Percentiles rank a stretch among this genome's conserved stretches.
Conservation (phyloP, 2,329 filamentous ascomycete genomes). For the Colletotrichum ledebouriae region DNA sequence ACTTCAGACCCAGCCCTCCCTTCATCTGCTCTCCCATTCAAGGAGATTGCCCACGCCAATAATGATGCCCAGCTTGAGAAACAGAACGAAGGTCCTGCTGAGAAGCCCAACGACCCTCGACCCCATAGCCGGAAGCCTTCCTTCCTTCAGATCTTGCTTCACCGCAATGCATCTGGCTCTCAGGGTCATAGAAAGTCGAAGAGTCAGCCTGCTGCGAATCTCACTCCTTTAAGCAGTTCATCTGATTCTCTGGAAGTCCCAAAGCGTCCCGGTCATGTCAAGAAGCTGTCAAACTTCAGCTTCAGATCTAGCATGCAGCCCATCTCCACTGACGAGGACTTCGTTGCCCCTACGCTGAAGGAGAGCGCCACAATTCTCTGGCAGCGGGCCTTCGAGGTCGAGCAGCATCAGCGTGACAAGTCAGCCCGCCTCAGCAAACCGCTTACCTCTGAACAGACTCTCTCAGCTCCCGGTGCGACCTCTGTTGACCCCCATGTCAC, state of each 20-base stretch:
- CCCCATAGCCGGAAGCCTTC: conserved; percentile 21
- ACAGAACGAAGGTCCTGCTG: background rate
- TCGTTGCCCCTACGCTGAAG: conserved; percentile 36
- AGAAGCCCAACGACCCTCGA: background rate
- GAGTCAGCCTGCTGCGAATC: conserved; percentile 31
- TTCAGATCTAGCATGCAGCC: conserved; percentile 39
- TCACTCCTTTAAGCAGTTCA: background rate
- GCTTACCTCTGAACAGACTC: conserved; percentile 34
- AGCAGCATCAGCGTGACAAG: conserved; percentile 40
- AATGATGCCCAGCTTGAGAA: background rate
- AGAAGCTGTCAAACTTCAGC: conserved; percentile 42
- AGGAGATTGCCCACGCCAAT: background rate
- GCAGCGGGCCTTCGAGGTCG: conserved; percentile 47
- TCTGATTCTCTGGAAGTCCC: conserved; percentile 9
- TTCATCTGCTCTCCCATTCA: background rate
- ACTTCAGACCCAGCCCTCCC: background rate
- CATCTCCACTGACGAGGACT: conserved; percentile 3
- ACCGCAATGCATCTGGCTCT: conserved; percentile 6
- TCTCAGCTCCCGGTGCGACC: background rate
- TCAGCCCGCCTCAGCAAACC: background rate
- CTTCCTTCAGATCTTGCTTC: conserved; percentile 24
- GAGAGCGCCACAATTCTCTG: conserved; percentile 48
- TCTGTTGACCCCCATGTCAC: background rate
- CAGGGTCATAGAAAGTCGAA: conserved; percentile 28
- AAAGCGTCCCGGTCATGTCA: conserved; percentile 31